Percentiles rank a stretch among this genome's conserved stretches.
Evolutionary conservation across 495 filamentous ascomycete species (phyloP).

Genomic region (Talaromyces proteolyticus): DNA sequence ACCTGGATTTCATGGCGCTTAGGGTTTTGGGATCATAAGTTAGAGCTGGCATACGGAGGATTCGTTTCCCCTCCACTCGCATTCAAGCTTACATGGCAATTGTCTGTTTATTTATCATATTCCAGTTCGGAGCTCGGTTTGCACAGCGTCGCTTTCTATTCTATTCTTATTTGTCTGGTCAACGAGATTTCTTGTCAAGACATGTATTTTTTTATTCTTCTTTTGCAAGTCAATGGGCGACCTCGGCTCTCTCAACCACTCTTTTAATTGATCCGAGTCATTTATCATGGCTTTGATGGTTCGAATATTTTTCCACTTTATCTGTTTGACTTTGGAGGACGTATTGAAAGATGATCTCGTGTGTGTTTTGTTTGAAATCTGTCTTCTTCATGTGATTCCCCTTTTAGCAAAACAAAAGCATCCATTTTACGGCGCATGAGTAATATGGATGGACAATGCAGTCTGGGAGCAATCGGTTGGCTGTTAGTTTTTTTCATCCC

Average conservation of each 20-base stretch:
- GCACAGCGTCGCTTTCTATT: conserved; percentile 10
- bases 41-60: conserved; percentile 44
- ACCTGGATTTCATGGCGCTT: conserved; percentile 42
- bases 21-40: conserved; percentile 32
- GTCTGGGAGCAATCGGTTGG: conserved; percentile 2
- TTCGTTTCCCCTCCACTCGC: conserved; percentile 30
- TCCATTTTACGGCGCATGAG: conserved; percentile 10
- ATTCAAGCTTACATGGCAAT: conserved; percentile 34
- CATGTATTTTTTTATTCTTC: conserved; percentile 1
- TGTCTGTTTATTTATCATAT: conserved; percentile 26
- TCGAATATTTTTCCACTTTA: conserved; percentile 1
- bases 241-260: neutral
- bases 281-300: neutral
- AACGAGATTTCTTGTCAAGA: neutral
- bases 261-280: neutral
- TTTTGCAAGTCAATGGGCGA: neutral
- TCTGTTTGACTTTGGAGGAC: conserved; percentile 4
- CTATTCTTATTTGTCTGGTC: conserved; percentile 16
- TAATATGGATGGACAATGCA: conserved; percentile 8
- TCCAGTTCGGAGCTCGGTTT: conserved; percentile 13
- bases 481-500: neutral
- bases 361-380: conserved; percentile 6
- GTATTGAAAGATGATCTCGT: conserved; percentile 5
- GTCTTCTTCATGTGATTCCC: conserved; percentile 9
- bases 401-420: conserved; percentile 7